phyloP scores from a whole-genome alignment of 2,329 filamentous ascomycete genomes.

The Lasiodiplodia hormozganensis region DNA sequence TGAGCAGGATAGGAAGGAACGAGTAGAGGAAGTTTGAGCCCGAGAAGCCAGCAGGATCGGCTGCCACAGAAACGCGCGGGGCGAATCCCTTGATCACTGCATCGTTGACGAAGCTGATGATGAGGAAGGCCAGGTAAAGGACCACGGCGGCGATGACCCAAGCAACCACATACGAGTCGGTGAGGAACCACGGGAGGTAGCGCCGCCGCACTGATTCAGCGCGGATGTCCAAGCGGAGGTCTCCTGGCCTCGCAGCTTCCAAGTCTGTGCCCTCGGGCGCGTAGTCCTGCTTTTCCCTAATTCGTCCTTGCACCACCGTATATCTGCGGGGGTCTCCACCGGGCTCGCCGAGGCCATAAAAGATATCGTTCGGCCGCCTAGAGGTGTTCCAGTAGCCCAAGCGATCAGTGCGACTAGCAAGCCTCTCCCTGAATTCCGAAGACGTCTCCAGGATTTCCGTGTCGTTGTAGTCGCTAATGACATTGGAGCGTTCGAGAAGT shows the following conservation, averaged over 20 bases:
- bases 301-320: conserved; percentile 57
- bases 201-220: conserved; percentile 64
- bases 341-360: conserved; percentile 79
- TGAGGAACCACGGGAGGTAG: conserved; percentile 80
- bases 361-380: conserved; percentile 68
- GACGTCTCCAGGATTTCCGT: conserved; percentile 67
- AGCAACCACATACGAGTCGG: conserved; percentile 68
- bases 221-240: conserved; percentile 60
- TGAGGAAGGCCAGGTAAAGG: conserved; percentile 61
- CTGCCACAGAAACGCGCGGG: conserved; percentile 69
- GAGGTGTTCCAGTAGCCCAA: conserved; percentile 87
- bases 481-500: conserved; percentile 81
- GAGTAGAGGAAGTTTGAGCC: conserved; percentile 87
- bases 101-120: conserved; percentile 78
- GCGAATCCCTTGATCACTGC: conserved; percentile 73
- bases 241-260: conserved; percentile 41
- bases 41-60: conserved; percentile 73
- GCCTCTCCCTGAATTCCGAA: conserved; percentile 61
- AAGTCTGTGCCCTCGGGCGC: conserved; percentile 41
- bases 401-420: conserved; percentile 67
- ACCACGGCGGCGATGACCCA: conserved; percentile 60
- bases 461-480: conserved; percentile 73
- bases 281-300: conserved; percentile 48
- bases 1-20: conserved; percentile 74
- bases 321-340: conserved; percentile 60